These are phyloP conservation scores for Rhamnella rubrinervis DNA, from an alignment of 331 rosid species.

Conservation along the genomic window DNA sequence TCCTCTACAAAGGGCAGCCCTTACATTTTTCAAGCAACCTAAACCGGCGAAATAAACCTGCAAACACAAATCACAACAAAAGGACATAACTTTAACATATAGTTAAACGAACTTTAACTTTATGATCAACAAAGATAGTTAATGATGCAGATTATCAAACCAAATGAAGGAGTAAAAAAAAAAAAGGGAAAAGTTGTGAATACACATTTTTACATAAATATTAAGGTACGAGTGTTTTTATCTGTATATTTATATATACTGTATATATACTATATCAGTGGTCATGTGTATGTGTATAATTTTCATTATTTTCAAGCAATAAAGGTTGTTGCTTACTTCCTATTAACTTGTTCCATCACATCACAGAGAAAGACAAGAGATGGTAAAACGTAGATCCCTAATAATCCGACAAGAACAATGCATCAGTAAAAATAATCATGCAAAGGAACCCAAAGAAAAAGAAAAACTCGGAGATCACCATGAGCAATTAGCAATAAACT, in stretches of 20 bases:
- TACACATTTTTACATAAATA: too few relatives aligned
- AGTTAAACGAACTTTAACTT: constrained; percentile 6
- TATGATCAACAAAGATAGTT: constrained; percentile 2
- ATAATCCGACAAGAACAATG: constrained; percentile 7
- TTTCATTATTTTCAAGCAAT: background rate
- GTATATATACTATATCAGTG: too few relatives aligned
- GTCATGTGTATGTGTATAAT: too few relatives aligned
- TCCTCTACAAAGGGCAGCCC: constrained; percentile 97
- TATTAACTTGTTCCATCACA: constrained; percentile 17
- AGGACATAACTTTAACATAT: constrained; percentile 1
- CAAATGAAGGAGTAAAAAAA: background rate
- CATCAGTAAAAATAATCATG: background rate
- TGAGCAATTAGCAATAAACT: background rate
- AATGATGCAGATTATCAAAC: background rate
- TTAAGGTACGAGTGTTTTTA: too few relatives aligned
- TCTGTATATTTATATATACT: too few relatives aligned
- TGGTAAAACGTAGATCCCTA: constrained; percentile 21
- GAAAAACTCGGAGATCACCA: background rate
- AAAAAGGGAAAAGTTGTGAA: background rate
- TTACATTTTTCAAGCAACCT: constrained; percentile 93
- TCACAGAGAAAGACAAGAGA: constrained; percentile 11
- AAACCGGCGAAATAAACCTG: constrained; percentile 99
- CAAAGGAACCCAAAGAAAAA: constrained; percentile 9
- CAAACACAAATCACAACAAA: constrained; percentile 32
- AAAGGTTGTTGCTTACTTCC: constrained; percentile 24